Percentiles rank a stretch among this genome's conserved stretches.
These are phyloP conservation scores for Miscanthus lutarioriparius DNA, from an alignment of 176 grass and related monocot species.

Conservation along the genomic window DNA sequence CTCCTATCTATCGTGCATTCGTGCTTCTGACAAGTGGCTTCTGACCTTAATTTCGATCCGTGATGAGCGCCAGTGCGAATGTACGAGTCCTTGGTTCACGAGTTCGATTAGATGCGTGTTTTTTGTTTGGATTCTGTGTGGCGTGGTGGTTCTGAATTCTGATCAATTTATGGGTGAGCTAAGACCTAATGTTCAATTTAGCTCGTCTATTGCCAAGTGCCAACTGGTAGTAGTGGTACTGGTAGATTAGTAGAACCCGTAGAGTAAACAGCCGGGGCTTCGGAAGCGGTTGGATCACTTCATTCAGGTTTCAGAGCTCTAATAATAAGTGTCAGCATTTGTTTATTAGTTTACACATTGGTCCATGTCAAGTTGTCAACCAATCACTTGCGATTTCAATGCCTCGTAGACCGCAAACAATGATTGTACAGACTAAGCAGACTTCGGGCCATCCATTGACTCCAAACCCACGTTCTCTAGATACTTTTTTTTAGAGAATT, in stretches of 20 bases:
- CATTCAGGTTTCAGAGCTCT: background rate
- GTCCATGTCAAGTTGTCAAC: background rate
- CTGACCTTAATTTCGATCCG: background rate
- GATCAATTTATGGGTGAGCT: background rate
- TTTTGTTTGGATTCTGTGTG: background rate
- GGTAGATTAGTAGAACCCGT: background rate
- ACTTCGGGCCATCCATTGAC: slow-evolving; percentile 6
- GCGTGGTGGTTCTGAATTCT: background rate
- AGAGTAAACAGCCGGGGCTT: background rate
- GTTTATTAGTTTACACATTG: background rate
- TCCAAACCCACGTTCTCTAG: background rate
- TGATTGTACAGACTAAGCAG: background rate
- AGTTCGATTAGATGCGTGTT: background rate
- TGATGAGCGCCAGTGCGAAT: background rate
- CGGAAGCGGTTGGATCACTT: background rate
- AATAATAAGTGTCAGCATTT: background rate
- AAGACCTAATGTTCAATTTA: background rate
- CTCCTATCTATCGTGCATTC: background rate
- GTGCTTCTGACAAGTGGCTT: too few relatives aligned
- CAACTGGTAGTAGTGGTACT: background rate
- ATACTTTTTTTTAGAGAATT: background rate
- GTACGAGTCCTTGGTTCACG: background rate
- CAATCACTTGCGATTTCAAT: background rate
- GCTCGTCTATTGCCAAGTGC: background rate
- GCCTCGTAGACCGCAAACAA: background rate